These are phyloP conservation scores for Mycena polygramma DNA, from an alignment of 768 basidiomycete species.

Conservation along the genomic window DNA sequence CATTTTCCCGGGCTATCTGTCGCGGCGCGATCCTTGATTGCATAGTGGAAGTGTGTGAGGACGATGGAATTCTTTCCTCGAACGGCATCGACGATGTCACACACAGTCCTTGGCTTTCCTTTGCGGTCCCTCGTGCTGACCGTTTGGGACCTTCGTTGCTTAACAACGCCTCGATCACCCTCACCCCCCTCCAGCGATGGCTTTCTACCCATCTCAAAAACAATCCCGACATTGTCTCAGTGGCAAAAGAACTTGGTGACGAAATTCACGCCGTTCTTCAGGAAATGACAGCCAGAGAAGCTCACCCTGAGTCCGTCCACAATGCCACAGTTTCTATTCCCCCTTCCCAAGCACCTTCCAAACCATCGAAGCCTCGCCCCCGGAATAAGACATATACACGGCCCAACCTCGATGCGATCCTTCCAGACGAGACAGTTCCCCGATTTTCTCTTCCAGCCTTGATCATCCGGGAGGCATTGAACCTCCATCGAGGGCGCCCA, in stretches of 20 bases:
- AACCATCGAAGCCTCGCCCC: too few species aligned
- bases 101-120: conserved; percentile 10
- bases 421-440: too few species aligned
- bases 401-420: too few species aligned
- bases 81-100: not conserved
- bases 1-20: not conserved
- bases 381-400: too few species aligned
- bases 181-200: not conserved
- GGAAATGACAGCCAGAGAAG: not conserved
- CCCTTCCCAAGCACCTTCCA: too few species aligned
- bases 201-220: not conserved
- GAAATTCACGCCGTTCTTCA: not conserved
- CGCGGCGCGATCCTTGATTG: conserved; percentile 8
- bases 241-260: not conserved
- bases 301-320: too few species aligned
- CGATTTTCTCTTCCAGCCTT: too few species aligned
- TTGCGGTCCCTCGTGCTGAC: not conserved
- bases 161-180: not conserved
- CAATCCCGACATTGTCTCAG: not conserved
- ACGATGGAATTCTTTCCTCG: conserved; percentile 5
- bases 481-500: too few species aligned
- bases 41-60: not conserved
- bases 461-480: too few species aligned
- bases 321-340: too few species aligned
- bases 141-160: not conserved